Evolutionary conservation across 441 rosid genomes (phyloP).

Genomic region (Sinapis alba): DNA sequence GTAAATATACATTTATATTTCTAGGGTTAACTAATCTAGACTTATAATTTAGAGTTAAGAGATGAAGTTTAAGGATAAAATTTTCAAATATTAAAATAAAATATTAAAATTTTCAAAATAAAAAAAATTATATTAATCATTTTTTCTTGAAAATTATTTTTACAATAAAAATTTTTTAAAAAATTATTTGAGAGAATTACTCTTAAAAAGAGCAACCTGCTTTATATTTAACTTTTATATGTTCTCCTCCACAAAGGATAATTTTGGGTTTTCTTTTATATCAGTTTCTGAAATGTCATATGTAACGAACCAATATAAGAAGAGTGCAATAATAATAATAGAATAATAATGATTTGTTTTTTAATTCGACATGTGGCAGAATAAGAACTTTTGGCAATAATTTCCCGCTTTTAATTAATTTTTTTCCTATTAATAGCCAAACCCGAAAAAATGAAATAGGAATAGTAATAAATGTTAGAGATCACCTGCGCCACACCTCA

Average conservation of each 20-base stretch:
- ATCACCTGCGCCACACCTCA: constrained; percentile 24
- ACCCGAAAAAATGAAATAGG: constrained; percentile 18
- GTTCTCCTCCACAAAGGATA: constrained; percentile 7
- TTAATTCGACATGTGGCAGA: constrained; percentile 33
- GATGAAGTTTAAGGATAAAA: too few species aligned
- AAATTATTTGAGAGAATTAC: too few species aligned
- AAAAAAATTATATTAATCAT: too few species aligned
- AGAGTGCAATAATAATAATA: constrained; percentile 19
- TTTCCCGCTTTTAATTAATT: background rate
- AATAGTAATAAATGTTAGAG: constrained; percentile 30
- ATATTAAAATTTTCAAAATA: too few species aligned
- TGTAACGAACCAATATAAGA: constrained; percentile 6
- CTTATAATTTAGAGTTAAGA: too few species aligned
- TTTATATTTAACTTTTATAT: background rate
- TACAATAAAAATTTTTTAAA: too few species aligned
- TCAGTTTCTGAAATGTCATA: background rate
- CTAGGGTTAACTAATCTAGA: too few species aligned
- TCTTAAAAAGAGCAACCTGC: constrained; percentile 29
- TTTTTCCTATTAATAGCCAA: constrained; percentile 30
- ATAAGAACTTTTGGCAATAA: constrained; percentile 29
- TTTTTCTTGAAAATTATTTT: too few species aligned
- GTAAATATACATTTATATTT: too few species aligned
- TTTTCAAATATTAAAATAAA: too few species aligned
- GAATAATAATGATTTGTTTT: background rate
- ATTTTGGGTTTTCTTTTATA: background rate